Evolutionary conservation across 1,284 basidiomycete species (phyloP), one percentile per base, ranked within the genome.

Genomic region (Amylostereum areolatum): DNA sequence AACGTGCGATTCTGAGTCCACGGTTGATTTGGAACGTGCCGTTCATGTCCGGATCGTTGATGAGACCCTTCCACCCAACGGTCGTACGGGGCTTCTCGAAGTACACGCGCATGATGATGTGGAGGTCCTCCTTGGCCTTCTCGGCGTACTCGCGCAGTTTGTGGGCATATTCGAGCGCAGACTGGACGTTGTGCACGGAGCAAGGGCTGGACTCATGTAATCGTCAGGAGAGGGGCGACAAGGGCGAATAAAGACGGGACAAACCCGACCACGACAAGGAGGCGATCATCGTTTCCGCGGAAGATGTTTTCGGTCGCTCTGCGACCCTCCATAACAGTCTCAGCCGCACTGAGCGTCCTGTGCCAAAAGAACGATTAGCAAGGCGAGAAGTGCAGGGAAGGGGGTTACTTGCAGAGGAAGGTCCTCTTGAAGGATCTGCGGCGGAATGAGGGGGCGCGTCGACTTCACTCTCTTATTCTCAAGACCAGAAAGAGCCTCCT

Each of bases 51-150:
- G 92, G 92, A 63, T 93, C 89, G 65, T 98, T 99, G 73, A 99
- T 98, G 55, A 99, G 81, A 46, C 96, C 96, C 68, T 98, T 98
- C 96, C 96, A 98, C 18, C 95, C 95, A 47, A 98, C 88, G 0
- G 96, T 98, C 9, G 96, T 98, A 40, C 96, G 78, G 1, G 94
- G 94, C 72, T 96, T 96, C 63, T 96, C 93, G 64, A 96, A 97
- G 73, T 97, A 97, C 57, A 95, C 92, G 40, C 93, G 85, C 95
- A 98, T 98, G 60, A 98, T 78, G 63, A 99, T 97, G 67, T 89
- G 80, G 35, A 99, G 78, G 62, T 98, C 96, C 9, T 90, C 85
- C 63, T 83, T 83, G 32, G 89, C 84, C 18, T 70, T 64, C 40
- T 92, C 84, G 6, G 93, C 89, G 65, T 98, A 98, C 41, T 73